Evolutionary conservation across 176 grass and related monocot species (phyloP).

Genomic region (Tuctoria greenei): DNA sequence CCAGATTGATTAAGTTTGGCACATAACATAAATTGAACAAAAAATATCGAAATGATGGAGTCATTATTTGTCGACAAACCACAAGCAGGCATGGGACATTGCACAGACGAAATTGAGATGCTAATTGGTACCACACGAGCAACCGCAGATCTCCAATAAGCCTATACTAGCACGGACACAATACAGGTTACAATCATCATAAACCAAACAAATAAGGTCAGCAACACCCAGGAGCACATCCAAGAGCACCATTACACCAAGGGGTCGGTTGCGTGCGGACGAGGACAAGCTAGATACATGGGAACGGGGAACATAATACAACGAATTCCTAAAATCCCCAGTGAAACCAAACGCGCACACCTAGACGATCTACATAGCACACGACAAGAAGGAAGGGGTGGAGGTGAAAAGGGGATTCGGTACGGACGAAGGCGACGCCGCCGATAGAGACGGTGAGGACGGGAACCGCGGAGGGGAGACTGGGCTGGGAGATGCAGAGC

Average conservation of each 20-base stretch:
- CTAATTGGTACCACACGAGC: slow-evolving; percentile 2
- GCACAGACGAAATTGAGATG: not conserved
- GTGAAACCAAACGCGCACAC: not conserved
- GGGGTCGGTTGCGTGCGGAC: not conserved
- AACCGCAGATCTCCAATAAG: not conserved
- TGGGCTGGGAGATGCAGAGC: slow-evolving; percentile 40
- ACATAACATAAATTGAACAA: too few species aligned
- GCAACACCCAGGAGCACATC: not conserved
- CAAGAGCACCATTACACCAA: not conserved
- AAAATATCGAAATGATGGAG: not conserved
- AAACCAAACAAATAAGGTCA: not conserved
- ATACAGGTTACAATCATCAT: not conserved
- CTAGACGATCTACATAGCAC: not conserved
- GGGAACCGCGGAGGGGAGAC: not conserved
- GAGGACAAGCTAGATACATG: not conserved
- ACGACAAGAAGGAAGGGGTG: not conserved
- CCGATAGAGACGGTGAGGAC: slow-evolving; percentile 62
- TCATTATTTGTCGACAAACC: not conserved
- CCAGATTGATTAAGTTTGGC: too few species aligned
- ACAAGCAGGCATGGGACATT: not conserved
- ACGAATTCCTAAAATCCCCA: not conserved
- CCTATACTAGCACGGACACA: not conserved
- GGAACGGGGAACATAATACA: not conserved
- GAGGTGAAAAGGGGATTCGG: not conserved
- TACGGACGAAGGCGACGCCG: slow-evolving; percentile 52